These are phyloP conservation scores for Neurospora cerealis DNA, from an alignment of 495 filamentous ascomycete species.

Conservation along the genomic window DNA sequence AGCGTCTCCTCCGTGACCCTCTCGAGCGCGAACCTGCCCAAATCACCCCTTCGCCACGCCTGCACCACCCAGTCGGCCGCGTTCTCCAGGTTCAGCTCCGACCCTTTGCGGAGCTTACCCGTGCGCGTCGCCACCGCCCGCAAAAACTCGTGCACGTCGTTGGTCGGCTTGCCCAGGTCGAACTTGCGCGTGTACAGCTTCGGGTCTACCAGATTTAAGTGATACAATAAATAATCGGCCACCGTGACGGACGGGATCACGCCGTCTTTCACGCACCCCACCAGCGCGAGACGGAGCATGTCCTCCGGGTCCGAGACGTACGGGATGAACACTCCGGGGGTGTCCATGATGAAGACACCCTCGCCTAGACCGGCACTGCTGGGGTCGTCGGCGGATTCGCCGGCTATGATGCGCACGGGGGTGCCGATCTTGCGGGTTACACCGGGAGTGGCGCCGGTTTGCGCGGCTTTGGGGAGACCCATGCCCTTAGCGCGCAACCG, in stretches of 20 bases:
- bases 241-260: conserved; percentile 64
- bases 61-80: conserved; percentile 77
- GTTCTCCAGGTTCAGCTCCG: conserved; percentile 57
- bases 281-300: conserved; percentile 88
- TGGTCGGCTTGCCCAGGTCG: conserved; percentile 53
- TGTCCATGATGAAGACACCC: conserved; percentile 42
- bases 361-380: conserved; percentile 25
- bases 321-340: conserved; percentile 80
- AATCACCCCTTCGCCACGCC: conserved; percentile 65
- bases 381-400: conserved; percentile 8
- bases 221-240: conserved; percentile 83
- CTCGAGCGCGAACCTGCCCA: conserved; percentile 76
- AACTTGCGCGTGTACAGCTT: conserved; percentile 48
- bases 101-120: conserved; percentile 68
- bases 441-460: conserved; percentile 78
- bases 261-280: conserved; percentile 83
- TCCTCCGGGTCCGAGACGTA: conserved; percentile 74
- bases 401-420: conserved; percentile 61
- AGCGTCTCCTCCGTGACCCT: conserved; percentile 53
- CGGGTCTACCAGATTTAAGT: conserved; percentile 56
- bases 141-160: conserved; percentile 65
- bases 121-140: conserved; percentile 57
- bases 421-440: conserved; percentile 78
- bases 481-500: conserved; percentile 62
- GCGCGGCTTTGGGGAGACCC: conserved; percentile 59